phyloP scores from a whole-genome alignment of 2,329 filamentous ascomycete genomes.

The Fusarium fujikuroi region DNA sequence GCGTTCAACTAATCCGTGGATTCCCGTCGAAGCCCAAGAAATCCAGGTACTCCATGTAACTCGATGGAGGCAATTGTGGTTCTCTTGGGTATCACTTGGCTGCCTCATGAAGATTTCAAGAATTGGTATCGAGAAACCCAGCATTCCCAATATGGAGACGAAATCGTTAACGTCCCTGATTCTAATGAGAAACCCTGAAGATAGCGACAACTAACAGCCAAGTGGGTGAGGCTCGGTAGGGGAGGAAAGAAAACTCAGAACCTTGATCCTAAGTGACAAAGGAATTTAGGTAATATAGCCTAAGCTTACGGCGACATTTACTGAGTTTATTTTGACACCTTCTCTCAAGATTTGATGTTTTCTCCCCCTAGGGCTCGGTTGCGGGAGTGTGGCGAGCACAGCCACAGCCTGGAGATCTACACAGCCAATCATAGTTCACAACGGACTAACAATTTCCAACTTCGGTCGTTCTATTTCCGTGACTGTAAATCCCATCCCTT shows the following conservation, averaged over 20 bases:
- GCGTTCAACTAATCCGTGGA: conserved; percentile 1
- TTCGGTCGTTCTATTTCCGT: conserved; percentile 25
- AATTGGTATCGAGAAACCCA: conserved; percentile 12
- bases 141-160: conserved; percentile 9
- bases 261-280: no score
- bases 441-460: not conserved
- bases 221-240: conserved; percentile 15
- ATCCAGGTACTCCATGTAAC: conserved; percentile 13
- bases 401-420: conserved; percentile 29
- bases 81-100: conserved; percentile 24
- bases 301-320: no score
- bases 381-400: conserved; percentile 39
- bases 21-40: conserved; percentile 13
- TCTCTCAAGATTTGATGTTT: no score
- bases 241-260: no score
- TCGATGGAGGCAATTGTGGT: conserved; percentile 12
- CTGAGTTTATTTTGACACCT: no score
- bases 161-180: conserved; percentile 8
- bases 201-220: not conserved
- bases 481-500: conserved; percentile 24
- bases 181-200: conserved; percentile 19
- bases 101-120: conserved; percentile 26
- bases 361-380: conserved; percentile 2
- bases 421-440: conserved; percentile 16
- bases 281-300: no score